These are phyloP conservation scores for Euphorbia tirucalli DNA, from an alignment of 345 rosid species.

Conservation along the genomic window DNA sequence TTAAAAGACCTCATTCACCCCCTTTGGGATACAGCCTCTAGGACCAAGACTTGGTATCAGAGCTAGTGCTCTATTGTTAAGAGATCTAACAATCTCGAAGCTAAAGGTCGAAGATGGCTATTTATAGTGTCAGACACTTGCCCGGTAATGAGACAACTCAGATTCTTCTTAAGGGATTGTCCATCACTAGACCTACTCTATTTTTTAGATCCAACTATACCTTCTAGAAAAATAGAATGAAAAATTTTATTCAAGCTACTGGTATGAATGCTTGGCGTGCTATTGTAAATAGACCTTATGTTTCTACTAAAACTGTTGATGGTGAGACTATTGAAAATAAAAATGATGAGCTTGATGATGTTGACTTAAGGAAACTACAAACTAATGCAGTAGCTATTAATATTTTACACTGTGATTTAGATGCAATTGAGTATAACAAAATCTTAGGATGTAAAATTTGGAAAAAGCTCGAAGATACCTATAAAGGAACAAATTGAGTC, in stretches of 20 bases:
- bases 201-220: neutral
- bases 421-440: neutral
- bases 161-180: neutral
- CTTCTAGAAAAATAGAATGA: neutral
- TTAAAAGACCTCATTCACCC: no score
- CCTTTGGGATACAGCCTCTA: no score
- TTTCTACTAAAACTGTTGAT: no score
- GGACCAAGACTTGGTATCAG: no score
- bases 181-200: neutral
- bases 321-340: no score
- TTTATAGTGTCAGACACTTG: no score
- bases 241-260: neutral
- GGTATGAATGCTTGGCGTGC: neutral
- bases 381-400: neutral
- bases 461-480: neutral
- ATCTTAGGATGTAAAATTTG: neutral
- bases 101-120: no score
- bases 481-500: neutral
- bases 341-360: no score
- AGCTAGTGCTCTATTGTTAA: no score
- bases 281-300: no score
- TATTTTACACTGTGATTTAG: neutral
- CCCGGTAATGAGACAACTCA: neutral
- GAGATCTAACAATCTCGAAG: neutral
- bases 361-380: no score